A percentile compares a stretch with the other conserved stretches of the same genome.
phyloP scores from a whole-genome alignment of 768 basidiomycete species.

The Boletus barrowsii region DNA sequence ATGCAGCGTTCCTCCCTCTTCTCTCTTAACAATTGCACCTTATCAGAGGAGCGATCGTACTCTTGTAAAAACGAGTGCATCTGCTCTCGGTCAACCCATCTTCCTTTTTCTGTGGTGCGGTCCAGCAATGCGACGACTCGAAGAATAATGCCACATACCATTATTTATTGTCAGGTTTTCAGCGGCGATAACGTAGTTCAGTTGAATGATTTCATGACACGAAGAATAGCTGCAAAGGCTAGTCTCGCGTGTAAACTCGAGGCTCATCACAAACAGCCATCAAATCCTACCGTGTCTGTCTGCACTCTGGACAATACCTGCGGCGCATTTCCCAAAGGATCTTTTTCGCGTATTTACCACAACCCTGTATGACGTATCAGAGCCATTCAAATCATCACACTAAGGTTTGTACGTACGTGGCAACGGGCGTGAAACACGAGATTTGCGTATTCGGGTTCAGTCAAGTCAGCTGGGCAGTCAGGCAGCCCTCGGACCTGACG shows the following conservation, averaged over 20 bases:
- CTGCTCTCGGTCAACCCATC: background rate
- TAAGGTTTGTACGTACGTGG: background rate
- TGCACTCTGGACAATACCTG: slow-evolving; percentile 9
- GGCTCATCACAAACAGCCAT: background rate
- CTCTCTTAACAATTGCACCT: background rate
- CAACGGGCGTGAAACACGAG: slow-evolving; percentile 35
- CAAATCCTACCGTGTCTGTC: background rate
- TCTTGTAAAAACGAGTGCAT: background rate
- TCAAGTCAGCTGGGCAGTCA: slow-evolving; percentile 5
- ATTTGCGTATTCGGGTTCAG: slow-evolving; percentile 43
- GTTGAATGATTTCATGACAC: background rate
- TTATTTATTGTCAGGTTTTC: background rate
- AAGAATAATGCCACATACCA: background rate
- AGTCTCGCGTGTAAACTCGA: background rate
- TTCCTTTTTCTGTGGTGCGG: background rate
- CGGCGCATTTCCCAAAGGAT: slow-evolving; percentile 9
- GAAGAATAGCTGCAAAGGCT: background rate
- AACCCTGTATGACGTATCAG: background rate
- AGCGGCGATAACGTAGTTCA: background rate
- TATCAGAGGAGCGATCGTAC: background rate
- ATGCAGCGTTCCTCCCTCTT: background rate
- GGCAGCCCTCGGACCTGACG: slow-evolving; percentile 37
- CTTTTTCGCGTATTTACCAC: slow-evolving; percentile 4
- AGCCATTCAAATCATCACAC: background rate
- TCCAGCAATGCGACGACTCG: background rate